Evolutionary conservation across 257 asterid genomes (phyloP).

Genomic region (Gynochthodes officinalis): DNA sequence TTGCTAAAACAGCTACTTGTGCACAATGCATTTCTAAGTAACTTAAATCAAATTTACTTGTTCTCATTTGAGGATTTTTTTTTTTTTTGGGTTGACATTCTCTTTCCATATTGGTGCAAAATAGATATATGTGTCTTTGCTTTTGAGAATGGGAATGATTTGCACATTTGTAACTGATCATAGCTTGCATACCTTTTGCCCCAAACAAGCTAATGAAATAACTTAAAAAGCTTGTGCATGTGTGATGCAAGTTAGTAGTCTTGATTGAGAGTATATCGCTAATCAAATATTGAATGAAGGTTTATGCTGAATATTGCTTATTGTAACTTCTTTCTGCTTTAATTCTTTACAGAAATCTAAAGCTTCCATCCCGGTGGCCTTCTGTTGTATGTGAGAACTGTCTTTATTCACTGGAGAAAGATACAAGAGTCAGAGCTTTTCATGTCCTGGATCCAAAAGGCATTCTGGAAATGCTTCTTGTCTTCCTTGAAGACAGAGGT

Average conservation of each 20-base stretch:
- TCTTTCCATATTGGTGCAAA: background rate
- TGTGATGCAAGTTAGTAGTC: background rate
- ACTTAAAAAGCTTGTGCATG: background rate
- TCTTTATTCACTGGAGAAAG: slow-evolving; percentile 71
- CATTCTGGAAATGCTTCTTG: slow-evolving; percentile 64
- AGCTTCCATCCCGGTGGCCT: slow-evolving; percentile 86
- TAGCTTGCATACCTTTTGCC: background rate
- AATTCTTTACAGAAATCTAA: slow-evolving; percentile 58
- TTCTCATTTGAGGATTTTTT: background rate
- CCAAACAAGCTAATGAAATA: background rate
- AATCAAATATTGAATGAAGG: background rate
- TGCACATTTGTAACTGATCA: background rate
- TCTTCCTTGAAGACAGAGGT: slow-evolving; percentile 85
- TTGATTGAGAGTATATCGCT: background rate
- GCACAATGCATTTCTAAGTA: background rate
- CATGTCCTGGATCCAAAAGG: slow-evolving; percentile 84
- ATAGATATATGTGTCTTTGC: background rate
- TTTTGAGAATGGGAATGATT: background rate
- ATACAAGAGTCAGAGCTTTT: slow-evolving; percentile 72
- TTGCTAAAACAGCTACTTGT: background rate
- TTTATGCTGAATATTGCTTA: slow-evolving; percentile 8
- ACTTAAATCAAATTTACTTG: background rate
- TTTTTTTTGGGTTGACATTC: background rate
- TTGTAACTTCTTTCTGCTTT: slow-evolving; percentile 17
- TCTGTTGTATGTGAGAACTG: slow-evolving; percentile 91